Evolutionary conservation across 768 basidiomycete species (phyloP).

Genomic region (Mycena albidolilacea): DNA sequence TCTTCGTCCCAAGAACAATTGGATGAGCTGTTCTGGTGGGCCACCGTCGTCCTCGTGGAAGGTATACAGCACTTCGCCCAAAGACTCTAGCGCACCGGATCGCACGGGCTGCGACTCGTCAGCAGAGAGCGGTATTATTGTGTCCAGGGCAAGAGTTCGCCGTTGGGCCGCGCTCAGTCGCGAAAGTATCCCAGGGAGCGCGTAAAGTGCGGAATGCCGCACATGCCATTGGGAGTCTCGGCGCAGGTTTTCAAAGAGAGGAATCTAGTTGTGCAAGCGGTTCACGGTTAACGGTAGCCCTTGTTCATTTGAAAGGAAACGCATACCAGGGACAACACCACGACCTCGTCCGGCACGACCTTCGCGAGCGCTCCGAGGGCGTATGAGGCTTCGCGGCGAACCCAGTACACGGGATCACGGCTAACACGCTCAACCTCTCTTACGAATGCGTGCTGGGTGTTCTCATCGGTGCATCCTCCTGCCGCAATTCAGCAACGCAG

Average conservation of each 20-base stretch:
- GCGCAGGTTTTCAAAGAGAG: conserved; percentile 80
- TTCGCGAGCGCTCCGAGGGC: conserved; percentile 92
- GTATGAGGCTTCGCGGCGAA: conserved; percentile 88
- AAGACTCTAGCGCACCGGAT: conserved; percentile 84
- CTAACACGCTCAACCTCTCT: conserved; percentile 81
- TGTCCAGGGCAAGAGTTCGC: conserved; percentile 75
- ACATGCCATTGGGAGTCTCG: conserved; percentile 85
- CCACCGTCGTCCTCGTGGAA: conserved; percentile 77
- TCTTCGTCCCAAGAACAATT: conserved; percentile 80
- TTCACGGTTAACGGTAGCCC: conserved; percentile 18
- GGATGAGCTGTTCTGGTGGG: conserved; percentile 81
- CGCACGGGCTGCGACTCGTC: conserved; percentile 82
- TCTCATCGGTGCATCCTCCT: conserved; percentile 73
- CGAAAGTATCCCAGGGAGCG: conserved; percentile 84
- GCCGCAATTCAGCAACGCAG: conserved; percentile 26
- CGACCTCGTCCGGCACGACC: conserved; percentile 83
- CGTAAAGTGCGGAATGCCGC: conserved; percentile 88
- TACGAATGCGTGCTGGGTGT: conserved; percentile 76
- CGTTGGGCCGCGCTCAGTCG: conserved; percentile 73
- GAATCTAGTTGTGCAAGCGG: conserved; percentile 66
- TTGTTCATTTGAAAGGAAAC: conserved; percentile 19
- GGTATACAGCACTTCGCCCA: conserved; percentile 91
- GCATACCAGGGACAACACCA: conserved; percentile 74
- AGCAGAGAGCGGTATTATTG: conserved; percentile 71
- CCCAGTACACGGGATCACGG: conserved; percentile 80